Conservation (phyloP, 1,284 basidiomycete species). For the Inonotus hispidus region DNA sequence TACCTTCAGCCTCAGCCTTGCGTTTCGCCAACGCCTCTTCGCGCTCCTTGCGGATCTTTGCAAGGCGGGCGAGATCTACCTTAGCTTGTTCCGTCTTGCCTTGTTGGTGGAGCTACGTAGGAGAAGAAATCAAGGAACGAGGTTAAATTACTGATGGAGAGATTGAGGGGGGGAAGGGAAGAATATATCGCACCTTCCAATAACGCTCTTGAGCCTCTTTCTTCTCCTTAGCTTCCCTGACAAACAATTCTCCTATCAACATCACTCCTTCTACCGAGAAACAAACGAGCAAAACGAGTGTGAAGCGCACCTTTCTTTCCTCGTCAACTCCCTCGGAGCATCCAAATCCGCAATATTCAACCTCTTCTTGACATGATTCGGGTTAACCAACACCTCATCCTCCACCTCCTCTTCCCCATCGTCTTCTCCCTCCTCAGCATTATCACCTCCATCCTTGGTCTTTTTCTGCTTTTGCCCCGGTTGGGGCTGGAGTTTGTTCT, state of each 20-base stretch:
- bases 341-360: conserved; percentile 59
- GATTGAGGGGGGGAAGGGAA: not conserved
- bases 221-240: conserved; percentile 85
- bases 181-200: conserved; percentile 56
- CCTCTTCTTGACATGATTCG: conserved; percentile 64
- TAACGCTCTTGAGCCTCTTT: conserved; percentile 82
- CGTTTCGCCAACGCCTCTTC: conserved; percentile 81
- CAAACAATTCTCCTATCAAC: not conserved
- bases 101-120: conserved; percentile 52
- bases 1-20: conserved; percentile 80
- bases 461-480: conserved; percentile 24
- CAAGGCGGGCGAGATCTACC: conserved; percentile 80
- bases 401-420: conserved; percentile 43
- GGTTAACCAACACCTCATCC: conserved; percentile 60
- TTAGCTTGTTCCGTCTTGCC: conserved; percentile 90
- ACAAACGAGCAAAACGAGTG: not conserved
- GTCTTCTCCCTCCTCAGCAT: not conserved
- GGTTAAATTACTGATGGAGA: conserved; percentile 8
- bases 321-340: conserved; percentile 49
- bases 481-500: conserved; percentile 40
- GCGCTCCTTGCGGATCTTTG: conserved; percentile 79
- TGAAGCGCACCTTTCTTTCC: conserved; percentile 59
- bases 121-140: conserved; percentile 1
- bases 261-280: not conserved
- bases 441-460: conserved; percentile 28